A percentile compares a stretch with the other conserved stretches of the same genome.
phyloP scores from a whole-genome alignment of 2,329 filamentous ascomycete species.

The Zymoseptoria crescenta region DNA sequence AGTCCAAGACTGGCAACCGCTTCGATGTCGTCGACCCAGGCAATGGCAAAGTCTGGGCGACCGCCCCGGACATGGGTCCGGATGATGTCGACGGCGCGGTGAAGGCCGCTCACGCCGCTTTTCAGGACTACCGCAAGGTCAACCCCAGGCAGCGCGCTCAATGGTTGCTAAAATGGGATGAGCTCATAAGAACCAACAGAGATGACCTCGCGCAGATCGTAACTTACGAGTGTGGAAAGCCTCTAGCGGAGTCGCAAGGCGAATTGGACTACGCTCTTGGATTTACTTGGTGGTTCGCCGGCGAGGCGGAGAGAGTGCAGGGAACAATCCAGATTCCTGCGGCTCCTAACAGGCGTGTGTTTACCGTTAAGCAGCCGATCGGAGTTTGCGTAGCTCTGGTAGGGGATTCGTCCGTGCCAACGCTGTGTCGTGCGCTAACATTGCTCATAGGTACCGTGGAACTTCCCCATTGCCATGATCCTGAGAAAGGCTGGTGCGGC shows the following conservation, averaged over 20 bases:
- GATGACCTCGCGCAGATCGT: conserved; percentile 57
- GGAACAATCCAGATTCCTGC: conserved; percentile 55
- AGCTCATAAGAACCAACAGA: conserved; percentile 53
- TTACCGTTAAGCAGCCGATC: conserved; percentile 68
- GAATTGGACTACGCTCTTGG: conserved; percentile 48
- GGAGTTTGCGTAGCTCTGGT: conserved; percentile 58
- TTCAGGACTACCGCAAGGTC: conserved; percentile 51
- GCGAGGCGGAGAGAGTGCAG: conserved; percentile 54
- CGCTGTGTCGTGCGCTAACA: no score
- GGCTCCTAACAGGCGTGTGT: conserved; percentile 54
- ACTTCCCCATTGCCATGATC: conserved; percentile 50
- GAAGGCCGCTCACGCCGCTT: conserved; percentile 52
- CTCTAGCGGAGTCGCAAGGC: conserved; percentile 44
- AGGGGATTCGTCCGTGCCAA: no score
- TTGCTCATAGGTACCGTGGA: conserved; percentile 66
- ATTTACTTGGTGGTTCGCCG: conserved; percentile 52
- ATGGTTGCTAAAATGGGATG: conserved; percentile 57
- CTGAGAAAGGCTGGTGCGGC: conserved; percentile 61
- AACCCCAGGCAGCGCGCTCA: conserved; percentile 56
- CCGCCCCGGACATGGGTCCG: conserved; percentile 40
- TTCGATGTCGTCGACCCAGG: conserved; percentile 51
- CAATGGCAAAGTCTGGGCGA: conserved; percentile 43
- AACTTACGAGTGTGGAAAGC: conserved; percentile 52
- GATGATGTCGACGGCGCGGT: conserved; percentile 57
- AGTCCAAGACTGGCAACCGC: conserved; percentile 48